Percentiles rank a stretch among this genome's conserved stretches.
phyloP scores from a whole-genome alignment of 2,329 filamentous ascomycete species.

The Trichoderma breve region DNA sequence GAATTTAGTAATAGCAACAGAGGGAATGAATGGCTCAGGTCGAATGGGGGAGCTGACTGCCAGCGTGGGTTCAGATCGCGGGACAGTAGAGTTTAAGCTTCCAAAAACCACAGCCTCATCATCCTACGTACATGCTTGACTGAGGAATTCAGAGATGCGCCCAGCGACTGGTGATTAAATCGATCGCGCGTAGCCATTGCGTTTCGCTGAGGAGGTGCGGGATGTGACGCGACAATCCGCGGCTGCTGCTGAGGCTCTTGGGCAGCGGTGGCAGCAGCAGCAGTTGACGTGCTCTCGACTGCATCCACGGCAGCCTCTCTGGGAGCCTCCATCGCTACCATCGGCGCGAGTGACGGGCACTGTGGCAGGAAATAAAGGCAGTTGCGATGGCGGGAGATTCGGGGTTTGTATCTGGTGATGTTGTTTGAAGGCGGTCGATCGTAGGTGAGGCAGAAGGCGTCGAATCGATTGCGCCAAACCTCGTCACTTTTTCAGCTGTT shows the following conservation, averaged over 20 bases:
- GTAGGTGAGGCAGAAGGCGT: background rate
- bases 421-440: background rate
- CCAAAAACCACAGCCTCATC: background rate
- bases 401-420: background rate
- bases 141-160: slow-evolving; percentile 58
- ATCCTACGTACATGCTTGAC: slow-evolving; percentile 63
- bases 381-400: background rate
- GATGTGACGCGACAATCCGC: slow-evolving; percentile 24
- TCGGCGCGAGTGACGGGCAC: background rate
- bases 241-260: slow-evolving; percentile 23
- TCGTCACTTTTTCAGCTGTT: slow-evolving; percentile 6
- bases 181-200: slow-evolving; percentile 46
- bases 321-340: slow-evolving; percentile 19
- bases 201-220: slow-evolving; percentile 28
- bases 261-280: background rate
- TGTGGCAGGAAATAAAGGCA: background rate
- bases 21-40: too few species aligned
- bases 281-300: slow-evolving; percentile 4
- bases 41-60: background rate
- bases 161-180: slow-evolving; percentile 65
- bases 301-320: slow-evolving; percentile 1
- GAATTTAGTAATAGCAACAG: background rate
- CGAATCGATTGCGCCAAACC: slow-evolving; percentile 3
- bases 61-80: background rate
- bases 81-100: background rate